Base-by-base conservation (phyloP, 306 rosid species). In the Prunus mira region DNA sequence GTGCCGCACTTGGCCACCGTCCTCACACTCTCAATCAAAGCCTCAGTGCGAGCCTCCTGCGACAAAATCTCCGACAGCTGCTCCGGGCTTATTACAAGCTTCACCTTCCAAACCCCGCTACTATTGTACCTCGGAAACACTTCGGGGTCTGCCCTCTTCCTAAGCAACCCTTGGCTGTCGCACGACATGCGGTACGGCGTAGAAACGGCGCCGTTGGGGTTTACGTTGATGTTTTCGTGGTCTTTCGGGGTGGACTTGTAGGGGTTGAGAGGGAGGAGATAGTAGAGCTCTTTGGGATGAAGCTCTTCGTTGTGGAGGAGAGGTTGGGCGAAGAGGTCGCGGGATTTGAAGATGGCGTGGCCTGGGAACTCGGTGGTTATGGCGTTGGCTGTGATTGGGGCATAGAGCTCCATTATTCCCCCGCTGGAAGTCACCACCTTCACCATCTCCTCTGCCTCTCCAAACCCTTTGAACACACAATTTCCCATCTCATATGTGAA, bases 91-190 rank as follows among this genome's bases (percentile, higher is more conserved):
- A 93, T 90, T 3, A 91, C 96, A 73, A 93, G 65, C 82, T 89
- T 93, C 73, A 90, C 98, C 83, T 93, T 93, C 98, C 98, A 93
- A 19, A 90, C 93, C 3, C 94, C 98, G 0, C 78, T 47, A 12
- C 72, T 82, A 30, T 86, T 86, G 65, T 84, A 90, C 88, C 89
- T 84, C 6, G 96, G 90, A 62, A 90, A 25, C 60, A 86, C 89
- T 46, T 88, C 93, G 1, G 85, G 85, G 4, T 83, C 91, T 67
- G 84, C 74, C 84, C 77, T 72, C 67, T 62, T 78, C 72, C 66
- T 79, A 9, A 38, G 43, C 43, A 38, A 38, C 43, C 19, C 41
- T 25, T 76, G 83, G 45, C 75, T 74, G 0, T 87, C 92, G 28
- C 86, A 87, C 8, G 74, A 87, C 88, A 93, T 85, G 19, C 97